These are phyloP conservation scores for Tetracladium marchalianum DNA, from an alignment of 495 filamentous ascomycete genomes.

Conservation along the genomic window DNA sequence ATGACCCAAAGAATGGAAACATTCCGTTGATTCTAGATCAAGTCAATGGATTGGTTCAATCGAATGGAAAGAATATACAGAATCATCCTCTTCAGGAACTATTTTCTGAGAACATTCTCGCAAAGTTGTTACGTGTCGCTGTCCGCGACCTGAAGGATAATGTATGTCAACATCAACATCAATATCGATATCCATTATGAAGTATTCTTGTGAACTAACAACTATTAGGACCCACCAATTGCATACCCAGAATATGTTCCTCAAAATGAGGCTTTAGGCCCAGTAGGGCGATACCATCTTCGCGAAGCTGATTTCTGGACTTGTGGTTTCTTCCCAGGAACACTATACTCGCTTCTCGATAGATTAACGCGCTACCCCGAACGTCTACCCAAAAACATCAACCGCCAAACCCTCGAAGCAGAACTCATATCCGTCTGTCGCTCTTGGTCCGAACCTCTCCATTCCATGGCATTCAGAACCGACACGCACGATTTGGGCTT, in stretches of 20 bases:
- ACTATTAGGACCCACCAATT: conserved; percentile 12
- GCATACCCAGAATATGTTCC: conserved; percentile 25
- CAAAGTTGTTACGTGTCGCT: no score
- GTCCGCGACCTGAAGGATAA: no score
- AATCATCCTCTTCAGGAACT: no score
- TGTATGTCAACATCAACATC: no score
- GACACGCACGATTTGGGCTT: conserved; percentile 36
- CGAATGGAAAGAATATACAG: no score
- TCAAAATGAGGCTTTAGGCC: background rate
- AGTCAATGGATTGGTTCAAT: no score
- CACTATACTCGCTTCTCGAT: conserved; percentile 25
- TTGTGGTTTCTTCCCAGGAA: conserved; percentile 31
- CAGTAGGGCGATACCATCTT: conserved; percentile 5
- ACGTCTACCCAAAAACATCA: background rate
- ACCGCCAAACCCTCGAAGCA: conserved; percentile 3
- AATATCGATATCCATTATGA: no score
- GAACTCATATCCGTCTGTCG: conserved; percentile 25
- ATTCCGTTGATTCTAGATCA: no score
- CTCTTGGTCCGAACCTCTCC: conserved; percentile 27
- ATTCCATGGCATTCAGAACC: conserved; percentile 23
- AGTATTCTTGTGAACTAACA: background rate
- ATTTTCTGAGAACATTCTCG: no score
- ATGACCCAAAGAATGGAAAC: no score
- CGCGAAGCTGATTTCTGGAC: conserved; percentile 24
- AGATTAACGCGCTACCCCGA: conserved; percentile 10